Evolutionary conservation across 495 filamentous ascomycete species (phyloP).

Genomic region (Xylaria nigripes): DNA sequence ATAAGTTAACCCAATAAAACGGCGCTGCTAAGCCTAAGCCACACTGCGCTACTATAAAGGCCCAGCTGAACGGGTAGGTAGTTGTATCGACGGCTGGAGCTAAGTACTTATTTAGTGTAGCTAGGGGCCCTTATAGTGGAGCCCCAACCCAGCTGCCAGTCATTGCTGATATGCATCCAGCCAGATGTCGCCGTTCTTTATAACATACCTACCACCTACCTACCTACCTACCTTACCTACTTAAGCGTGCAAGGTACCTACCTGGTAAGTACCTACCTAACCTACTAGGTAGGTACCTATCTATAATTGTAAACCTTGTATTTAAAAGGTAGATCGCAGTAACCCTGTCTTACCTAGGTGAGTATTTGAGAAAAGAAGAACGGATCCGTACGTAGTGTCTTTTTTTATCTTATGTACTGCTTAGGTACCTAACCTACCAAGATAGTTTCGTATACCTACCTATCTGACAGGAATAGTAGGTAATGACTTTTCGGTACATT

Average conservation of each 20-base stretch:
- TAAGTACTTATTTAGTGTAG: background rate
- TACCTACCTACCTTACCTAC: background rate
- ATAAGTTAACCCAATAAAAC: conserved; percentile 15
- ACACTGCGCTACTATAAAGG: conserved; percentile 11
- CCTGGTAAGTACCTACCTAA: too few species aligned
- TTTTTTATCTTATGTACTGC: too few species aligned
- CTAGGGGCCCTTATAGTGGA: conserved; percentile 4
- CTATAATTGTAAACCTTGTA: too few species aligned
- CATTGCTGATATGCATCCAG: conserved; percentile 13
- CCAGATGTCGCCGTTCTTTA: background rate
- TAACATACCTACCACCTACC: background rate
- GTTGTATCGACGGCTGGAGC: conserved; percentile 9
- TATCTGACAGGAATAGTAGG: too few species aligned
- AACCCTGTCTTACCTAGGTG: background rate
- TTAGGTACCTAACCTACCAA: background rate
- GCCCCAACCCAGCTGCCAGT: conserved; percentile 9
- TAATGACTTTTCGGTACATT: too few species aligned
- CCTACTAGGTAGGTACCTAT: too few species aligned
- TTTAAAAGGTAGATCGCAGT: background rate
- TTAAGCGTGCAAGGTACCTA: too few species aligned
- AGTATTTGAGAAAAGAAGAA: background rate
- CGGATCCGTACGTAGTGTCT: too few species aligned
- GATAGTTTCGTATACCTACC: too few species aligned
- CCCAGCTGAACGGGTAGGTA: conserved; percentile 24
- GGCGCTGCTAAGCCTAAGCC: conserved; percentile 14